Conservation (phyloP, 805 yeast species). For the Diddensiella transvaalensis region DNA sequence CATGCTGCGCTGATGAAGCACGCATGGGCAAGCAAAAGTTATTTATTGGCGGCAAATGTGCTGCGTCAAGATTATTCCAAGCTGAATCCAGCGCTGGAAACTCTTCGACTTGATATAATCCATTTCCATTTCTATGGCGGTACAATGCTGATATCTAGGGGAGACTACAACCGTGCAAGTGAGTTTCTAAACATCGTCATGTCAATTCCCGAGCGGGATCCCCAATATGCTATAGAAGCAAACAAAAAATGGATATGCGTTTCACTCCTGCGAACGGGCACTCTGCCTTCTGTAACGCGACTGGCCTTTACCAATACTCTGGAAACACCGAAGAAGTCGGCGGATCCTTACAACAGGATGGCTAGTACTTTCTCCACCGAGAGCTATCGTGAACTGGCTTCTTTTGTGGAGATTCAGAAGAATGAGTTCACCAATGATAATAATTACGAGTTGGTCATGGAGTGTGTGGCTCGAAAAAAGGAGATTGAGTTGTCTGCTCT, state of each 20-base stretch:
- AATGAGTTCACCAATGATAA: not conserved
- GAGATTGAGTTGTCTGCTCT: not conserved
- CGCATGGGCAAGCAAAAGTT: conserved; percentile 2
- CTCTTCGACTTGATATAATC: conserved; percentile 3
- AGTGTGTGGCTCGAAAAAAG: not conserved
- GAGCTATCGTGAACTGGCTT: not conserved
- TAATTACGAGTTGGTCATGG: conserved; percentile 4
- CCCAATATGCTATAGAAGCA: not conserved
- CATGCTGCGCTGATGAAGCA: conserved; percentile 5
- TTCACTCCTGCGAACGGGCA: not conserved
- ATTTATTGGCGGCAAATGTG: not conserved
- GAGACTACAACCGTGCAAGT: conserved; percentile 8
- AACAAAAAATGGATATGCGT: not conserved
- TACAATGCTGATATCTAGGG: conserved; percentile 3
- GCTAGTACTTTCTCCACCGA: not conserved
- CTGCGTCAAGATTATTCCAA: not conserved
- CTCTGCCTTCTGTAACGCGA: not conserved
- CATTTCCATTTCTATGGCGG: conserved; percentile 8
- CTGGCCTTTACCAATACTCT: not conserved
- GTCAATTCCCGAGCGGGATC: not conserved
- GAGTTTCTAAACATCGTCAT: conserved; percentile 8
- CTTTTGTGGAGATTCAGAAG: not conserved
- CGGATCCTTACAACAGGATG: not conserved
- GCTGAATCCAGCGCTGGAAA: not conserved
- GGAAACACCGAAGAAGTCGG: not conserved